Evolutionary conservation across 2,329 filamentous ascomycete species (phyloP).

Genomic region (Nigrospora sphaerica): DNA sequence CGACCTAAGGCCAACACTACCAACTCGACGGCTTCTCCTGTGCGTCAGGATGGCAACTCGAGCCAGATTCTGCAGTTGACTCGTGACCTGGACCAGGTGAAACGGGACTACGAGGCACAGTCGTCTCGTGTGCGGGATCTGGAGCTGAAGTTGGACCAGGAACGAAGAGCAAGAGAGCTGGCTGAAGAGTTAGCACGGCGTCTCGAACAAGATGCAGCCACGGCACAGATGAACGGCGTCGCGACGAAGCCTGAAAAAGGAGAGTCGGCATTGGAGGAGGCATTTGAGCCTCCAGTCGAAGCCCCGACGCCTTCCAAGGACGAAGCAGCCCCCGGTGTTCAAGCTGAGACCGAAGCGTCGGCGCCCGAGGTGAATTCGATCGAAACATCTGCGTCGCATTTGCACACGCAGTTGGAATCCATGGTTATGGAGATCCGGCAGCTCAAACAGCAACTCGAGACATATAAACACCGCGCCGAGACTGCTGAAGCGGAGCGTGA

Average conservation of each 20-base stretch:
- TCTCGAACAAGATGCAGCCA: conserved; percentile 50
- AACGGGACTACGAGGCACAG: conserved; percentile 82
- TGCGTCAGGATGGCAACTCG: conserved; percentile 46
- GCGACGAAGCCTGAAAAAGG: conserved; percentile 25
- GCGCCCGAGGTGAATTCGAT: conserved; percentile 24
- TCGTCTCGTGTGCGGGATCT: conserved; percentile 71
- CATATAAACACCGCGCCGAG: conserved; percentile 71
- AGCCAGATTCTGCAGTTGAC: conserved; percentile 79
- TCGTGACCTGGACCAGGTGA: conserved; percentile 76
- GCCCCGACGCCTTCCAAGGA: conserved; percentile 11
- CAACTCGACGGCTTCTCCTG: conserved; percentile 42
- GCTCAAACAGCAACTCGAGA: conserved; percentile 72
- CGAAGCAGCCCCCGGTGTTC: conserved; percentile 8
- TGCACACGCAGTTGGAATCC: conserved; percentile 66
- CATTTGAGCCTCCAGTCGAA: conserved; percentile 37
- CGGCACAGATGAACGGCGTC: conserved; percentile 30
- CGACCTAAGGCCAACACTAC: conserved; percentile 52
- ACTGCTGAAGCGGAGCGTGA: conserved; percentile 72
- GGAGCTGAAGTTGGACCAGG: conserved; percentile 69
- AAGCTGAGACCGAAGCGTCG: conserved; percentile 11
- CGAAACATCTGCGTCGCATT: conserved; percentile 28
- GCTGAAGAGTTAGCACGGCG: conserved; percentile 77
- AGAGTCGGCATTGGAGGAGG: conserved; percentile 34
- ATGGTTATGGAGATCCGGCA: conserved; percentile 76
- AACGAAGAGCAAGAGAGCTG: conserved; percentile 72